Evolutionary conservation across 768 basidiomycete species (phyloP).

Genomic region (Rhodotorula taiwanensis): DNA sequence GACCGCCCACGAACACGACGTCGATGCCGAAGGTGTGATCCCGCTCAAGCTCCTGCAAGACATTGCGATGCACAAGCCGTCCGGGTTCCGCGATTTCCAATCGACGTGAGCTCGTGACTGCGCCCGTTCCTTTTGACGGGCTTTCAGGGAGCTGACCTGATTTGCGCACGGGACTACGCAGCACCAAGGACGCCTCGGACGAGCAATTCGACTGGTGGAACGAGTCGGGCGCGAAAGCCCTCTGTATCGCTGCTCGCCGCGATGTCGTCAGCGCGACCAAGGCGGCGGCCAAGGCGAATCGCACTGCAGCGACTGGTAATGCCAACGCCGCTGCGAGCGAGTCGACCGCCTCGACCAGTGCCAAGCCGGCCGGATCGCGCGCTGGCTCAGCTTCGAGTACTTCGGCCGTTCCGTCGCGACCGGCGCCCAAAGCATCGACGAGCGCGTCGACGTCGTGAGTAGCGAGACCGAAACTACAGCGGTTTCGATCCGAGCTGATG

Average conservation of each 20-base stretch:
- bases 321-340: background rate
- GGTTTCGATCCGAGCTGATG: too few species aligned
- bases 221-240: conserved; percentile 1
- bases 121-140: too few species aligned
- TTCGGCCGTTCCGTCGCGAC: background rate
- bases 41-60: conserved; percentile 16
- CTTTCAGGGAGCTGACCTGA: too few species aligned
- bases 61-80: conserved; percentile 17
- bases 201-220: conserved; percentile 12
- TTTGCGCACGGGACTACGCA: background rate
- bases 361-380: background rate
- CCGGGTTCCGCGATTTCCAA: conserved; percentile 4
- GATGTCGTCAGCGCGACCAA: background rate
- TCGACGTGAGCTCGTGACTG: conserved; percentile 1
- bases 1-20: conserved; percentile 10
- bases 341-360: background rate
- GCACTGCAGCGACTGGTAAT: background rate
- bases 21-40: conserved; percentile 11
- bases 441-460: too few species aligned
- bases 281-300: background rate
- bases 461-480: too few species aligned
- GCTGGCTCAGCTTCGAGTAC: background rate
- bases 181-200: conserved; percentile 8
- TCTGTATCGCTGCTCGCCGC: background rate
- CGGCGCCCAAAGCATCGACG: background rate